Evolutionary conservation across 805 yeast species (phyloP), one percentile per base, ranked within the genome.

Genomic region (Schizosaccharomyces octosporus): DNA sequence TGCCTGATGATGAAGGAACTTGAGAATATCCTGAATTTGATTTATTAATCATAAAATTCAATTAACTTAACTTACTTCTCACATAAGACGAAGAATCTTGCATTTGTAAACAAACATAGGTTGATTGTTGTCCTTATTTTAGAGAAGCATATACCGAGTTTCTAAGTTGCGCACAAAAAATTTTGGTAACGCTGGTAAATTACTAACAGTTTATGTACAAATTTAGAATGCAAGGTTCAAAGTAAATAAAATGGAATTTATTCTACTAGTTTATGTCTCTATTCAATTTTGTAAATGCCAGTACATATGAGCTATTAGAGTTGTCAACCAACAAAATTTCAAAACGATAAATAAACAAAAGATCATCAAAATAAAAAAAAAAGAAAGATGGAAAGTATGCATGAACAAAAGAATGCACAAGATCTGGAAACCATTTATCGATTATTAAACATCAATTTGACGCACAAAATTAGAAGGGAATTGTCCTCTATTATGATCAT

Each of bases 391-490:
- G 41, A 7, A 36, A 36, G 41, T 13, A 36, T 36, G 41, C 41
- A 36, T n/a, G 51, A 45, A 45, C 11, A 24, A 45, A 24, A 45
- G 27, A 45, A 45, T 9, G 27, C 27, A 24, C 21, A 24, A 45
- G 27, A 17, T 19, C 27, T n/a, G 4, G 24, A 45, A 45, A 45
- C 5, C 27, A 45, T 45, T 19, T 19, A 19, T 9, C 24, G 51
- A 51, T 9, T 17, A 17, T 29, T 51, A 51, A 51, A 51, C 57
- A 21, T 51, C 36, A 17, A 51, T 29, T 29, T 51, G 31, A 24
- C 36, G 31, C 15, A 57, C 60, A 57, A 57, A 59, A 59, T 59
- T 59, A 17, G 54, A 42, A 19, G 61, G 61, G 29, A 59, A 59
- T 24, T 39, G 54, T 9, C 61, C 61, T n/a, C 61, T n/a, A n/a